Evolutionary conservation across 148 eudicot genomes (phyloP).

Genomic region (Nepenthes mirabilis): DNA sequence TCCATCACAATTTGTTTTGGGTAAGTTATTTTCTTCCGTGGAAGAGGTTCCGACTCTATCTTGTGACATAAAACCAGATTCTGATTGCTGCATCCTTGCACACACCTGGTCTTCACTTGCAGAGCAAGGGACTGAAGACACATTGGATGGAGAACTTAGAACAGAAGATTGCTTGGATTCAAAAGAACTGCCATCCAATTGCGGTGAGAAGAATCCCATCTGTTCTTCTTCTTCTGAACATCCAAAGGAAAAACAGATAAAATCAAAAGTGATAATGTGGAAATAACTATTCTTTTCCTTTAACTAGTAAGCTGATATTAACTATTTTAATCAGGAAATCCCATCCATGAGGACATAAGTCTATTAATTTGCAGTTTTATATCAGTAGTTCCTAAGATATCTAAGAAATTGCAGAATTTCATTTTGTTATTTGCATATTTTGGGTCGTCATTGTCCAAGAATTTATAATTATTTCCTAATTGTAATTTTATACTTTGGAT

Average conservation of each 20-base stretch:
- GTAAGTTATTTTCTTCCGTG: constrained; percentile 11
- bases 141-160: constrained; percentile 4
- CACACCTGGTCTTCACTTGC: constrained; percentile 4
- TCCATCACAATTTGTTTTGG: constrained; percentile 7
- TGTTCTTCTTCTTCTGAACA: constrained; percentile 45
- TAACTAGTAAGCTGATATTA: too few relatives aligned
- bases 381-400: too few relatives aligned
- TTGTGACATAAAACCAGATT: constrained; percentile 2
- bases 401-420: too few relatives aligned
- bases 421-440: too few relatives aligned
- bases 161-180: constrained; percentile 12
- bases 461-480: too few relatives aligned
- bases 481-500: too few relatives aligned
- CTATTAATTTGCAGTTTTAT: too few relatives aligned
- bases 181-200: constrained; percentile 20
- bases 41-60: constrained; percentile 6
- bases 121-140: constrained; percentile 9
- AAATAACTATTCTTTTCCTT: too few relatives aligned
- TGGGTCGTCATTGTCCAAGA: too few relatives aligned
- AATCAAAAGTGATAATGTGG: too few relatives aligned
- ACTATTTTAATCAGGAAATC: too few relatives aligned
- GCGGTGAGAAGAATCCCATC: constrained; percentile 38
- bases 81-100: constrained; percentile 8
- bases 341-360: too few relatives aligned
- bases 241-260: constrained; percentile 5